These are phyloP conservation scores for Russula dissimulans DNA, from an alignment of 768 basidiomycete genomes.

Conservation along the genomic window DNA sequence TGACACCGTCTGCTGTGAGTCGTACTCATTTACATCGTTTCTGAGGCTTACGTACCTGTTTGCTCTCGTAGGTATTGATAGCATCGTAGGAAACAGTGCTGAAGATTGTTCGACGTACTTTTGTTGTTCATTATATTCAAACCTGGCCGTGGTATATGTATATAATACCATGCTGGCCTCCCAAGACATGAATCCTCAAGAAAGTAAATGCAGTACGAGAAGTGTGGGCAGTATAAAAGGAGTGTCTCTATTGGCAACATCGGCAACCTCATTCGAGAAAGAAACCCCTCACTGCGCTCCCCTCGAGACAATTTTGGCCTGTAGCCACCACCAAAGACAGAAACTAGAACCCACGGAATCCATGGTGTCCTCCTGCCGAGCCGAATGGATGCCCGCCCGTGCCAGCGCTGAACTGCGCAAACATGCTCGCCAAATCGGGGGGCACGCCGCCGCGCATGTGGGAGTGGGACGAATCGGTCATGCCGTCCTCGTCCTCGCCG, in stretches of 20 bases:
- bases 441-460: conserved; percentile 31
- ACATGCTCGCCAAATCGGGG: conserved; percentile 21
- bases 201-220: not conserved
- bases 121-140: not conserved
- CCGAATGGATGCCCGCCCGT: conserved; percentile 3
- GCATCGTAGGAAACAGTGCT: conserved; percentile 5
- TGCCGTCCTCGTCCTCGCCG: conserved; percentile 75
- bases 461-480: conserved; percentile 27
- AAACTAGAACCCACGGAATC: conserved; percentile 7
- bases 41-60: not conserved
- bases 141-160: not conserved
- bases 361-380: not conserved
- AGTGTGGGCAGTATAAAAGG: not conserved
- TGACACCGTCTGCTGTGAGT: conserved; percentile 85
- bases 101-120: conserved; percentile 1
- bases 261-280: not conserved
- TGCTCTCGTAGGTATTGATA: conserved; percentile 12
- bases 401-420: conserved; percentile 13
- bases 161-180: not conserved
- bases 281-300: not conserved
- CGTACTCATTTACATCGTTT: not conserved
- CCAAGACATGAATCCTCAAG: not conserved
- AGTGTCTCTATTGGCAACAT: not conserved
- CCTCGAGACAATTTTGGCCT: not conserved
- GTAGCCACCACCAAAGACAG: no score